Evolutionary conservation across 2,329 filamentous ascomycete genomes (phyloP), one percentile per base, ranked within the genome.

Genomic region (Ceratocystis huliohia): DNA sequence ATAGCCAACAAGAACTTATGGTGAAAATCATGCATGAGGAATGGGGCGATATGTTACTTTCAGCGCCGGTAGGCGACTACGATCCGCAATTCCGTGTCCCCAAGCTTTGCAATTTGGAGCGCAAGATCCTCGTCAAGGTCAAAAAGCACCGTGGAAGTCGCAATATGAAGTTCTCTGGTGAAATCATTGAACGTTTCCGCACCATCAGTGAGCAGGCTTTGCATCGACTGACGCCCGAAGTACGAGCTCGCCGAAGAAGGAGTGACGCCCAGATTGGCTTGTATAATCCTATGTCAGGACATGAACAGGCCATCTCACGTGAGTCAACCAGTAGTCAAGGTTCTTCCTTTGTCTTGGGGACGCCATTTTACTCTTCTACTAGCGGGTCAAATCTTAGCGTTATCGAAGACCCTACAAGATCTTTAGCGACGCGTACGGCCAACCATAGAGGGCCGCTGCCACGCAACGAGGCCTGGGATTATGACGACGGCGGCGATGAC

Each of bases 11-110:
- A 75, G 85, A 91, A 69, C 82, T 88, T 63, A 96, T 97, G 89
- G 92, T 96, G 10, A 83, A 89, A 66, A 96, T 97, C 69, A 96
- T 99, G 88, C 86, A 86, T 70, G 85, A 96, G 70, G 88, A 89
- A 69, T 99, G 92, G 91, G 83, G 82, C 50, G 86, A 83, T 0
- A 77, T 88, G 71, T 79, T 97, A 5, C 79, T 96, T 10, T 86
- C 90, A 25, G 71, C 76, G 65, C 77, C 77, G 46, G 80, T 76
- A 22, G 78, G 81, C 22, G 76, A 79, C 71, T 77, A 78, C 70
- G 74, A 84, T 73, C 79, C 84, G 0, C 77, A 74, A 15, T 78
- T 82, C 66, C 77, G 78, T 4, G 82, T 93, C 30, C 88, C 89
- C 0, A 82, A 84, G 41, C 85, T 96, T 0, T 83, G 84, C 15